phyloP scores from a whole-genome alignment of 345 rosid genomes.

The Cardiospermum halicacabum region DNA sequence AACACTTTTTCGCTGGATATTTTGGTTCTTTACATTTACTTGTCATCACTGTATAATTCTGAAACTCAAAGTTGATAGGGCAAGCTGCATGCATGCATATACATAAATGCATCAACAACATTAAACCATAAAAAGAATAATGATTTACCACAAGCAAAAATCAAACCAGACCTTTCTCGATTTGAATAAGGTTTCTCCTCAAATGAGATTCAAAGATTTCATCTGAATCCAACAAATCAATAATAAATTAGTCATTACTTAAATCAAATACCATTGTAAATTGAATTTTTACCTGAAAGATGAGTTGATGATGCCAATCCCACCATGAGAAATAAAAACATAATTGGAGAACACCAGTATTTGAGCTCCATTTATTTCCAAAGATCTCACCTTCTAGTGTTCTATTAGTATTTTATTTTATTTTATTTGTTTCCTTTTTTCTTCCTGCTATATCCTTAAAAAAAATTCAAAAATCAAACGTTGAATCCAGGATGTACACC shows the following conservation, averaged over 20 bases:
- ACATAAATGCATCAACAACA: not conserved
- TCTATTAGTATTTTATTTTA: too few species aligned
- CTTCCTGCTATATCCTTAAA: too few species aligned
- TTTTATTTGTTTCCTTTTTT: too few species aligned
- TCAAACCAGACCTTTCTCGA: constrained; percentile 50
- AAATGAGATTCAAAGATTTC: constrained; percentile 34
- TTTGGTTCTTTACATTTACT: constrained; percentile 53
- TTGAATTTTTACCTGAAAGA: constrained; percentile 33
- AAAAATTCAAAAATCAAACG: too few species aligned
- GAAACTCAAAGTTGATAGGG: constrained; percentile 57
- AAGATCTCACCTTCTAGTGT: too few species aligned
- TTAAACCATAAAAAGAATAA: too few species aligned
- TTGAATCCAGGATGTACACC: too few species aligned
- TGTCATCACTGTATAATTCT: constrained; percentile 46
- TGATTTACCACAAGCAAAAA: not conserved
- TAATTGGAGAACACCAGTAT: constrained; percentile 12
- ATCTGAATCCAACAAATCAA: constrained; percentile 39
- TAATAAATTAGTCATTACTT: not conserved
- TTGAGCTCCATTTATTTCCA: constrained; percentile 23
- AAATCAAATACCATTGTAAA: not conserved
- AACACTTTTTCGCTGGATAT: constrained; percentile 41
- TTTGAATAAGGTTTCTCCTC: constrained; percentile 57
- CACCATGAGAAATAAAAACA: constrained; percentile 25
- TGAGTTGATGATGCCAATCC: constrained; percentile 29
- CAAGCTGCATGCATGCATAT: constrained; percentile 37